Base-by-base conservation (phyloP, 805 yeast genomes). In the Ogataea populi-albae region DNA sequence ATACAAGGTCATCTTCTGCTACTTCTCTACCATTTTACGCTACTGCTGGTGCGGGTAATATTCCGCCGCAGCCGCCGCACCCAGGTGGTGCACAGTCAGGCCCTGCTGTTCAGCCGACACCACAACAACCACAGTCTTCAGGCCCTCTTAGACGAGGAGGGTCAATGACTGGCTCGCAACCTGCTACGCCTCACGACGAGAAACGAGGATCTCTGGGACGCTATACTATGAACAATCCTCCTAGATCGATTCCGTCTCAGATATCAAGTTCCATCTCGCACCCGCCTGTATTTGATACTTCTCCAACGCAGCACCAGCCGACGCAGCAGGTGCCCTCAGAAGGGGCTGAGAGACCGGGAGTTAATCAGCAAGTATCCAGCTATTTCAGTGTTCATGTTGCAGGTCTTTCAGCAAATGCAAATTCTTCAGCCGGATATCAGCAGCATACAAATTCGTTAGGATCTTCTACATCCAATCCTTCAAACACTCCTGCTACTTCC, bases 191-290 rank as follows among this genome's bases (percentile, higher is more conserved):
- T 9, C 20, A 33, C n/a, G 53, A 49, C 15, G 54, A 46, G 17
- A 49, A 47, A 23, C 35, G 51, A 12, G 26, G 28, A 3, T 27
- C 40, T 5, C 23, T 30, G 14, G 38, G 47, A 16, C 49, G 39
- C 16, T 55, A 55, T 28, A 45, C 56, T 1, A 33, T 55, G 26
- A 42, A 30, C 35, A 54, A 54, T 28, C 61, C 59, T 6, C 61
- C 61, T 6, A 40, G 61, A 22, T 49, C 56, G 17, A 37, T 54
- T 7, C 61, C 61, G 6, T 38, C 44, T 14, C 46, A 41, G 18
- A 27, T 32, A 5, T 23, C 32, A 17, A 25, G 30, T 26, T 27
- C 35, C 8, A 25, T 37, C 6, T 37, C 41, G 3, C 43, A 41
- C 17, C 39, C 37, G 12, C 41, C 28, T 17, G 34, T 30, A 17